Percentiles rank a stretch among this genome's conserved stretches.
Evolutionary conservation across 2,329 filamentous ascomycete species (phyloP).

Genomic region (Blumeriella jaapii): DNA sequence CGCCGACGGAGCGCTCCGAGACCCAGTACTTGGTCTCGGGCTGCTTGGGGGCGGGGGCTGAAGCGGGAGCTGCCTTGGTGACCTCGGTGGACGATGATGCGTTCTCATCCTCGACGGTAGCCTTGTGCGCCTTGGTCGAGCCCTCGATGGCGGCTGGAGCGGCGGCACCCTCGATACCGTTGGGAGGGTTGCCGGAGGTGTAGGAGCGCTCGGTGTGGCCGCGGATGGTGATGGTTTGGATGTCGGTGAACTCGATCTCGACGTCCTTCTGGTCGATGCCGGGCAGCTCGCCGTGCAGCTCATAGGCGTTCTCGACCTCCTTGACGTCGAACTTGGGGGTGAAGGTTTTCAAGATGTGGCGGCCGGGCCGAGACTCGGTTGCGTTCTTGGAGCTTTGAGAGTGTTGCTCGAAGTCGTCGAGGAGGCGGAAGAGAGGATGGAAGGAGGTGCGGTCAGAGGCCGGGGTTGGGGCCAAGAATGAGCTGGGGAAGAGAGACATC

Average conservation of each 20-base stretch:
- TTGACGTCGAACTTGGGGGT: slow-evolving; percentile 68
- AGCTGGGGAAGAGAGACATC: slow-evolving; percentile 50
- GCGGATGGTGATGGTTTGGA: slow-evolving; percentile 59
- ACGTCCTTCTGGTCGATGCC: slow-evolving; percentile 65
- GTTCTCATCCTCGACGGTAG: slow-evolving; percentile 43
- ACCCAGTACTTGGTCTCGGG: slow-evolving; percentile 55
- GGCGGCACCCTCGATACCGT: slow-evolving; percentile 35
- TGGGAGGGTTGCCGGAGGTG: slow-evolving; percentile 34
- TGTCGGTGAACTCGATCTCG: slow-evolving; percentile 67
- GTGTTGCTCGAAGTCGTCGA: slow-evolving; percentile 52
- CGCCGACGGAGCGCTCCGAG: slow-evolving; percentile 52
- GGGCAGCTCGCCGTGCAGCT: slow-evolving; percentile 71
- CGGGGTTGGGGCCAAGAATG: slow-evolving; percentile 29
- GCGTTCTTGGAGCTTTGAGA: slow-evolving; percentile 19
- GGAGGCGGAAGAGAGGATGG: slow-evolving; percentile 50
- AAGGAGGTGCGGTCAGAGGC: slow-evolving; percentile 36
- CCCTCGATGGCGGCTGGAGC: slow-evolving; percentile 1
- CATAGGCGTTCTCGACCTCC: slow-evolving; percentile 56
- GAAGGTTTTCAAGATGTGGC: slow-evolving; percentile 37
- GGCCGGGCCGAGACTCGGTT: background rate
- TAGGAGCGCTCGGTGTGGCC: slow-evolving; percentile 56
- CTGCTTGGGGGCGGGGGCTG: too few relatives aligned
- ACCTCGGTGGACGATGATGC: slow-evolving; percentile 11
- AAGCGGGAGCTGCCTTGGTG: slow-evolving; percentile 4
- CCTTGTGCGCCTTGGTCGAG: slow-evolving; percentile 26